phyloP scores from a whole-genome alignment of 257 asterid species.

The Handroanthus guayacan region DNA sequence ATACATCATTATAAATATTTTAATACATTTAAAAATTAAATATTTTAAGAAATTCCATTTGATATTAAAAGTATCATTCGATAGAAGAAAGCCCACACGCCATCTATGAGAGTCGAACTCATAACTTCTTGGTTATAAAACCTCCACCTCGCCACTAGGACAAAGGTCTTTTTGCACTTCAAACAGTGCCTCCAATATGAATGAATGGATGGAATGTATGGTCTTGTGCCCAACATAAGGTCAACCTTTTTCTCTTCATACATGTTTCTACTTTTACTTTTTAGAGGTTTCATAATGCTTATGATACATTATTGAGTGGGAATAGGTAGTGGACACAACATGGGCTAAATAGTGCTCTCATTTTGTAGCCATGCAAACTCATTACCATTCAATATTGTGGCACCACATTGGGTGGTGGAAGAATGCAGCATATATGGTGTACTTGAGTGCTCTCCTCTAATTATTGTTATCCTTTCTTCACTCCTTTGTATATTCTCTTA shows the following conservation, averaged over 20 bases:
- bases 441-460: neutral
- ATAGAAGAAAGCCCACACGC: too few relatives aligned
- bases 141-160: too few relatives aligned
- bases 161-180: too few relatives aligned
- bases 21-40: too few relatives aligned
- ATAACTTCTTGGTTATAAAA: too few relatives aligned
- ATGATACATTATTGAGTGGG: constrained; percentile 24
- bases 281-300: constrained; percentile 28
- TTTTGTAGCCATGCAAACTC: constrained; percentile 27
- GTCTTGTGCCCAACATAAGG: neutral
- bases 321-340: constrained; percentile 37
- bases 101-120: too few relatives aligned
- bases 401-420: constrained; percentile 9
- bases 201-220: too few relatives aligned
- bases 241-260: neutral
- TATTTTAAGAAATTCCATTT: too few relatives aligned
- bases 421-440: neutral
- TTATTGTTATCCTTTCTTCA: neutral
- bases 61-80: too few relatives aligned
- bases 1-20: too few relatives aligned
- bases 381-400: constrained; percentile 14
- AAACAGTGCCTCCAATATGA: too few relatives aligned
- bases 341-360: constrained; percentile 24
- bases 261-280: neutral
- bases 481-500: neutral